These are phyloP conservation scores for Endocalyx cinctus DNA, from an alignment of 2,329 filamentous ascomycete genomes.

Conservation along the genomic window DNA sequence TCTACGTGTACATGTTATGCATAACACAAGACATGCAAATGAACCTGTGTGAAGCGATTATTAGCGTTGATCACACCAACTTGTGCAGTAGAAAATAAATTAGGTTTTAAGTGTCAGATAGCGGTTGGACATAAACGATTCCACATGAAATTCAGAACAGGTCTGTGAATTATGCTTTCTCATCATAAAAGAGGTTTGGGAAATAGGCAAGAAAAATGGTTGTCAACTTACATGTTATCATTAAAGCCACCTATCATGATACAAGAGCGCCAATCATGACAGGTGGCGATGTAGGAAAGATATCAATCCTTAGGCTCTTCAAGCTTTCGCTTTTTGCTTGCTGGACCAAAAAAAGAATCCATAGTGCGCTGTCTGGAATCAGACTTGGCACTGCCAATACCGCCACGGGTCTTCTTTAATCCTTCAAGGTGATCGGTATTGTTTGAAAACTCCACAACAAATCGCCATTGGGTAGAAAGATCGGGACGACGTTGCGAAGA, in stretches of 20 bases:
- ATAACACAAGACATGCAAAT: no score
- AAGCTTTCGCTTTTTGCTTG: conserved; percentile 45
- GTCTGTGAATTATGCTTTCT: conserved; percentile 71
- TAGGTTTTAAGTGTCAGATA: no score
- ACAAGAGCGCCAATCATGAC: neutral
- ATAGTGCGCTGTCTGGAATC: conserved; percentile 74
- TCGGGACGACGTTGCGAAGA: neutral
- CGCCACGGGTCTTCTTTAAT: conserved; percentile 74
- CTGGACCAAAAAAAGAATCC: conserved; percentile 63
- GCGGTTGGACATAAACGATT: conserved; percentile 74
- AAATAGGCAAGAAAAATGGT: conserved; percentile 10
- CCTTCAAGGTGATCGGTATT: conserved; percentile 65
- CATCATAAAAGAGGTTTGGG: conserved; percentile 58
- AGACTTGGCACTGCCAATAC: conserved; percentile 72
- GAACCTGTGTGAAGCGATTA: no score
- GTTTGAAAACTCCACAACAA: conserved; percentile 60
- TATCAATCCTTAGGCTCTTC: conserved; percentile 20
- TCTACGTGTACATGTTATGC: no score
- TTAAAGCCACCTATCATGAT: no score
- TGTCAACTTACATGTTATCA: conserved; percentile 37
- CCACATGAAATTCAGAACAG: conserved; percentile 73
- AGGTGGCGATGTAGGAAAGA: conserved; percentile 1
- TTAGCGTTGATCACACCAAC: no score
- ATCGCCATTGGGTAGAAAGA: conserved; percentile 13
- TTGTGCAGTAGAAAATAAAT: no score